Base-by-base conservation (phyloP, 768 basidiomycete genomes). In the Tricholoma hemisulphureum region DNA sequence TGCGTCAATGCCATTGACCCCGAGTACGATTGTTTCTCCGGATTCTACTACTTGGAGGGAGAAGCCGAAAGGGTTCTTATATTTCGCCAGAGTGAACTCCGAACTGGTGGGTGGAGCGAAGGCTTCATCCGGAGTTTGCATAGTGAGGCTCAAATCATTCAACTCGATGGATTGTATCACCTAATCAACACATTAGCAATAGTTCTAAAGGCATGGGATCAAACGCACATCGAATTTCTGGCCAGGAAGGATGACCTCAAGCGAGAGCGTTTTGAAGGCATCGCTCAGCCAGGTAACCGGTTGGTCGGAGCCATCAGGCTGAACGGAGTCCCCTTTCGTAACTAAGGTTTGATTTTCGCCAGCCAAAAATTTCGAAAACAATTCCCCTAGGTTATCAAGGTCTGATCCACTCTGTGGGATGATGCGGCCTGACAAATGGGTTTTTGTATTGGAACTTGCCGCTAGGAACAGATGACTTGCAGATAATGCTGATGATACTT, bases 11-110 rank as follows among this genome's bases (percentile, higher is more conserved):
- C 85, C 84, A 20, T 74, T 73, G 5, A 71, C 71, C 16, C 71
- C 74, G 46, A 91, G 69, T 48, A 75, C 75, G 60, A 90, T 80
- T 21, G 79, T 77, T 63, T 88, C 77, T 1, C 78, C 77, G 2
- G 83, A 73, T 60, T 81, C 75, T 10, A 84, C 68, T 21, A 88
- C 85, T 63, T 89, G 86, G 26, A 48, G 46, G 21, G 46, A 48
- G 71, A 91, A 91, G 3, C 88, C 88, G 66, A 90, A 90, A 1
- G 89, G 88, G 69, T 89, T 91, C 69, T 81, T 82, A 68, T 87
- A 88, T 60, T 77, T 71, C 14, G 83, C 85, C 3, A 84, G 54
- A 0, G 84, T 84, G 51, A 75, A 69, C 37, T 79, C 70, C 4
- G 86, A 88, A 60, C 83, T 80, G 0, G 86, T 73, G n/a, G 80